Base-by-base conservation (phyloP, 23 red algal genomes). In the Chondrus crispus region DNA sequence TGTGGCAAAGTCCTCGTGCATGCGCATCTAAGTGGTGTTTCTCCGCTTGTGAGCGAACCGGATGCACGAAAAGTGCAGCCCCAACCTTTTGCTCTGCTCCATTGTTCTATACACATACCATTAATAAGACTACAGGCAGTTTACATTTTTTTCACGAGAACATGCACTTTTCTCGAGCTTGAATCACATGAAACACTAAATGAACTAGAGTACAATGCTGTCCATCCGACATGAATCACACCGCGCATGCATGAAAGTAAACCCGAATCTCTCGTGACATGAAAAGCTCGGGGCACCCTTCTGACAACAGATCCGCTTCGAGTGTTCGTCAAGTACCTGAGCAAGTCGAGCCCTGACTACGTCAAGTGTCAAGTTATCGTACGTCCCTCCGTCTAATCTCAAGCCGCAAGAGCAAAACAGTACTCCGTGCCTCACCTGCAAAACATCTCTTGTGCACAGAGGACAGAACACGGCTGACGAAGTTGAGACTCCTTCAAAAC, bases 351-450 rank as follows among this genome's bases (percentile, higher is more conserved):
- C 29, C 47, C 68, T 41, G 43, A 89, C 68, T 4, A 89, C 62
- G 20, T 76, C 68, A 18, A 22, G 66, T 13, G 85, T 89, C 4
- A 89, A 36, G 36, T 79, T 75, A 89, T 80, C 85, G 19, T 64
- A 76, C 5, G 85, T 79, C 2, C 85, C 85, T 68, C 70, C 68
- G 30, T 89, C 72, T 32, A 80, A 32, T 64, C 85, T 41, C 8
- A 89, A 40, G 10, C 85, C 85, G 38, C 85, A 89, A 3, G 40
- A 13, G 68, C 85, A 89, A 75, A 78, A 89, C 11, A 89, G 16
- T 3, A 76, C 68, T 3, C 85, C 85, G 40, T 89, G 14, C 19
- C 51, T 57, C 19, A 89, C 72, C 40, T 79, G 46, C 66, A 89
- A 44, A 22, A 36, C 33, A 12, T 58, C 85, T 26, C 72, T 74